Percentiles rank a stretch among this genome's conserved stretches.
phyloP scores from a whole-genome alignment of 2,329 filamentous ascomycete genomes.

The Cladobotryum protrusum region DNA sequence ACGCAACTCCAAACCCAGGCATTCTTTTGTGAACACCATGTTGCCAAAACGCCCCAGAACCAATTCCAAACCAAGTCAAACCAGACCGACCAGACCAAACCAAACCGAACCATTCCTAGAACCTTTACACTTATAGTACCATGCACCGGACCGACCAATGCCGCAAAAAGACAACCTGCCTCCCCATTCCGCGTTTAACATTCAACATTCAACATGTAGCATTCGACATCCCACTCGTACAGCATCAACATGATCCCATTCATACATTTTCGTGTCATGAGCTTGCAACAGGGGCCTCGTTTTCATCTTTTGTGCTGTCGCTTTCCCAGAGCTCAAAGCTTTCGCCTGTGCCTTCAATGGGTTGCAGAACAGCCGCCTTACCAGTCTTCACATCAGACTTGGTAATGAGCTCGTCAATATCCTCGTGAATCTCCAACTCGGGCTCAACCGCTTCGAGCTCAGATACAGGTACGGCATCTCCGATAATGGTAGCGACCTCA shows the following conservation, averaged over 20 bases:
- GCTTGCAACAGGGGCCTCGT: constrained; percentile 24
- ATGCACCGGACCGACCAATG: no score
- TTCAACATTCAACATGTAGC: not conserved
- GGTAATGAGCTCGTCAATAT: constrained; percentile 33
- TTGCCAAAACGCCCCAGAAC: no score
- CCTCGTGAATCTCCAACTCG: constrained; percentile 14
- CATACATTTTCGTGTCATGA: constrained; percentile 18
- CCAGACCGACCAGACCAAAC: no score
- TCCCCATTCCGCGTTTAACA: no score
- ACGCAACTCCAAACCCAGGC: no score
- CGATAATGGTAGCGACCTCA: constrained; percentile 6
- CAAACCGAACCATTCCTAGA: no score
- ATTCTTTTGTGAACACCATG: no score
- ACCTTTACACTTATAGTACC: no score
- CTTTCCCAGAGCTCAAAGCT: constrained; percentile 67
- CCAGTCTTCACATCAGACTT: constrained; percentile 31
- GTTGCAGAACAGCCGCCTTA: constrained; percentile 43
- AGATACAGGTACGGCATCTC: constrained; percentile 16
- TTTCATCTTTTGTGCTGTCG: constrained; percentile 55
- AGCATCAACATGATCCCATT: constrained; percentile 12
- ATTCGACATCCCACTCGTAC: constrained; percentile 10
- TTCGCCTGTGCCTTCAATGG: constrained; percentile 53
- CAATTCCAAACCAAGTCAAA: no score
- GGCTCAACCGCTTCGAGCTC: constrained; percentile 18
- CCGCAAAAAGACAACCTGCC: no score